Evolutionary conservation across 805 yeast genomes (phyloP).

Genomic region (Metschnikowia lachancei): DNA sequence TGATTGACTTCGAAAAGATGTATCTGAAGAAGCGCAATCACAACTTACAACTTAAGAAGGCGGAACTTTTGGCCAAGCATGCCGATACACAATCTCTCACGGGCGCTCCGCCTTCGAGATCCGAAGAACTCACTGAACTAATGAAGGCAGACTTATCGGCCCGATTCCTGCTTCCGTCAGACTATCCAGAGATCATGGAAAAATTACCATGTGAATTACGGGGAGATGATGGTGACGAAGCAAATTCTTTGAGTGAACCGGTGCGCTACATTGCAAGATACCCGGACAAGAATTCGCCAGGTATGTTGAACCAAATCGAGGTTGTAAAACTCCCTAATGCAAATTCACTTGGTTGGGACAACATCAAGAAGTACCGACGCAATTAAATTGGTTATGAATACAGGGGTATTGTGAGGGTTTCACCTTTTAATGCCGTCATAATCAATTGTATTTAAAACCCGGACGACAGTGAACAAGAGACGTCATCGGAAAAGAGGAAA

Average conservation of each 20-base stretch:
- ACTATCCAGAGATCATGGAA: slow-evolving; percentile 31
- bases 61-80: slow-evolving; percentile 10
- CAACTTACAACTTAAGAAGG: slow-evolving; percentile 15
- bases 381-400: no score
- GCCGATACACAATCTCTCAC: slow-evolving; percentile 6
- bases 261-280: slow-evolving; percentile 32
- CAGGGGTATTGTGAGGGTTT: no score
- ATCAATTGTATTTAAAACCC: no score
- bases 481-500: no score
- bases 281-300: slow-evolving; percentile 33
- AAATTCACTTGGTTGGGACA: slow-evolving; percentile 44
- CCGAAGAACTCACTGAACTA: slow-evolving; percentile 16
- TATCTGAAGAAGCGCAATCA: slow-evolving; percentile 20
- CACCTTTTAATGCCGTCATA: no score
- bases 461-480: no score
- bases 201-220: slow-evolving; percentile 37
- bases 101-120: background rate
- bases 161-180: slow-evolving; percentile 36
- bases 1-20: slow-evolving; percentile 39
- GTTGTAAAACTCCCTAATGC: slow-evolving; percentile 43
- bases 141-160: slow-evolving; percentile 17
- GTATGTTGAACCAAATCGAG: slow-evolving; percentile 36
- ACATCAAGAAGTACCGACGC: slow-evolving; percentile 31
- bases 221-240: slow-evolving; percentile 18
- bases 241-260: slow-evolving; percentile 31